A percentile compares a stretch with the other conserved stretches of the same genome.
These are phyloP conservation scores for Stevia rebaudiana DNA, from an alignment of 140 eudicot species.

Conservation along the genomic window DNA sequence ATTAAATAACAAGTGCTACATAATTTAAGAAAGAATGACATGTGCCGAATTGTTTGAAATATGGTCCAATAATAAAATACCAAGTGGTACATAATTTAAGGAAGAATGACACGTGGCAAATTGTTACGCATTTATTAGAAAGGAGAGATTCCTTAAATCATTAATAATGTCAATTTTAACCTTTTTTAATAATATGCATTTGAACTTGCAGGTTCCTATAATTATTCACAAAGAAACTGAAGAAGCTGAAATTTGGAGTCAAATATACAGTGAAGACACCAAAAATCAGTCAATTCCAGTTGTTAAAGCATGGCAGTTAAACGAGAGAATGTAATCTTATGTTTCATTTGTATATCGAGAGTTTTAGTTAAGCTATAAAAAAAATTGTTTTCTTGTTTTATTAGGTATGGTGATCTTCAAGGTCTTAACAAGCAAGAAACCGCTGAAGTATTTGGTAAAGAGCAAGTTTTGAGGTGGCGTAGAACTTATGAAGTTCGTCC, in stretches of 20 bases:
- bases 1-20: too few relatives aligned
- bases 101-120: too few relatives aligned
- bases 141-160: too few relatives aligned
- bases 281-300: constrained; percentile 70
- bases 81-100: too few relatives aligned
- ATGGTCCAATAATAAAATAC: too few relatives aligned
- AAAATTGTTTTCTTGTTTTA: background rate
- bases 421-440: constrained; percentile 93
- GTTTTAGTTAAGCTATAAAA: background rate
- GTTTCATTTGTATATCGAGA: background rate
- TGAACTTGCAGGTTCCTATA: constrained; percentile 63
- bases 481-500: constrained; percentile 89
- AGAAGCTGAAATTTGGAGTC: constrained; percentile 60
- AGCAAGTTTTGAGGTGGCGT: constrained; percentile 89
- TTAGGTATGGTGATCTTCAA: constrained; percentile 92
- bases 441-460: constrained; percentile 79
- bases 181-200: background rate
- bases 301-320: constrained; percentile 85
- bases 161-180: background rate
- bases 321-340: constrained; percentile 75
- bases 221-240: constrained; percentile 62
- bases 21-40: too few relatives aligned
- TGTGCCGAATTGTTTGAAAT: too few relatives aligned
- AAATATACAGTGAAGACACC: constrained; percentile 65
- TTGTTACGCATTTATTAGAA: too few relatives aligned